phyloP scores from a whole-genome alignment of 176 grass and related monocot species.

The Leersia perrieri region DNA sequence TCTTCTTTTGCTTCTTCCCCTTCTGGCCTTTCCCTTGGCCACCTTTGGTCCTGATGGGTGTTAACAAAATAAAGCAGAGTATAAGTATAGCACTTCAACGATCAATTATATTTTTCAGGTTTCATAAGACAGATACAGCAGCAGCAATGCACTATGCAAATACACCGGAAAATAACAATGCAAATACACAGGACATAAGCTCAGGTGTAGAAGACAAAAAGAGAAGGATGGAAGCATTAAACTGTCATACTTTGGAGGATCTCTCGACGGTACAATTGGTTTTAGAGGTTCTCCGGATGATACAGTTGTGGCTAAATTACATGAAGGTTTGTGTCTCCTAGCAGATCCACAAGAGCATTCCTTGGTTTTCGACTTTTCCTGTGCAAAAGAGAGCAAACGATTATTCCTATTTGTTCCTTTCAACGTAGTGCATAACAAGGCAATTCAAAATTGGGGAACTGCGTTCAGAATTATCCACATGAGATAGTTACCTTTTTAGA shows the following conservation, averaged over 20 bases:
- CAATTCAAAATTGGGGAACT: not conserved
- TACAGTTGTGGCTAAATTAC: conserved; percentile 35
- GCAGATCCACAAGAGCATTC: conserved; percentile 59
- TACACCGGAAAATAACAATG: no score
- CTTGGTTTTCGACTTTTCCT: conserved; percentile 43
- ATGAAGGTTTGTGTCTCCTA: conserved; percentile 54
- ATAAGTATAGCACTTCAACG: not conserved
- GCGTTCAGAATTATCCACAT: not conserved
- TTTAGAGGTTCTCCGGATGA: conserved; percentile 17
- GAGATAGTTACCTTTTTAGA: conserved; percentile 41
- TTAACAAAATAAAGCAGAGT: not conserved
- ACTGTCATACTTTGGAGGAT: conserved; percentile 39
- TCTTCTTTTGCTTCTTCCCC: conserved; percentile 57
- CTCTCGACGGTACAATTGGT: conserved; percentile 25
- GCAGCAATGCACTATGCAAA: not conserved
- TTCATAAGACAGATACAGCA: not conserved
- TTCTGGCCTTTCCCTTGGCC: conserved; percentile 43
- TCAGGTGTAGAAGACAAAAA: not conserved
- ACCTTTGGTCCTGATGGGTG: conserved; percentile 31
- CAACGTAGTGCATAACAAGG: not conserved
- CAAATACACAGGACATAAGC: not conserved
- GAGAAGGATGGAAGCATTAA: not conserved
- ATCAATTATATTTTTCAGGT: not conserved
- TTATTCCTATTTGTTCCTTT: not conserved
- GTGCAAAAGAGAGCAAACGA: not conserved